Percentiles rank a stretch among this genome's conserved stretches.
Evolutionary conservation across 163 green algal genomes (phyloP).

Genomic region (Scenedesmus sp.): DNA sequence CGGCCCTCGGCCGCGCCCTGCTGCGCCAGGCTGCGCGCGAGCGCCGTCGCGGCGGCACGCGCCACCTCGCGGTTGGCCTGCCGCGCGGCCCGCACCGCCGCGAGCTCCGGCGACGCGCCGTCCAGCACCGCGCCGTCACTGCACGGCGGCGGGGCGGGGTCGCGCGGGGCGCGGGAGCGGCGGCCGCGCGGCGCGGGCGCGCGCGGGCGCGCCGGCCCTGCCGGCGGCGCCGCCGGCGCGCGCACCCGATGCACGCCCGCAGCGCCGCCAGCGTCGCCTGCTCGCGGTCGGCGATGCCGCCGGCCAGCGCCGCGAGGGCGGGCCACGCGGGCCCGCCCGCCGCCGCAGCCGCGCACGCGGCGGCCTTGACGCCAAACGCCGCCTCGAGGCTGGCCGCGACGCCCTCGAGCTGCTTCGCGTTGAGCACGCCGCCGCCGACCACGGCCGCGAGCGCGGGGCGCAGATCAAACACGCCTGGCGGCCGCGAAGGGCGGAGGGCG

Average conservation of each 20-base stretch:
- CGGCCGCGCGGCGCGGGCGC: too few species aligned
- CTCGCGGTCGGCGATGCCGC: slow-evolving; percentile 29
- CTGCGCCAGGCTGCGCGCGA: slow-evolving; percentile 50
- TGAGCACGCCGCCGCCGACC: slow-evolving; percentile 46
- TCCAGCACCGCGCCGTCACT: slow-evolving; percentile 28
- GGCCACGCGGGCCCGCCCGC: slow-evolving; percentile 1
- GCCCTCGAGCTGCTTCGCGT: slow-evolving; percentile 68
- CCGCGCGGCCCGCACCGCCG: slow-evolving; percentile 53
- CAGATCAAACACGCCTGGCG: slow-evolving; percentile 76
- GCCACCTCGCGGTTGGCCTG: slow-evolving; percentile 61
- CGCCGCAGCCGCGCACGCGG: neutral
- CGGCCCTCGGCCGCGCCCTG: slow-evolving; percentile 57
- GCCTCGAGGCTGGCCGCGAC: slow-evolving; percentile 64
- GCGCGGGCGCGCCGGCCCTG: too few species aligned
- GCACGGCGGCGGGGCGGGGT: neutral
- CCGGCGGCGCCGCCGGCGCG: too few species aligned
- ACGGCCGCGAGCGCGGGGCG: slow-evolving; percentile 62
- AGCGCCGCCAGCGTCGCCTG: slow-evolving; percentile 17
- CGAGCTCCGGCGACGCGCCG: slow-evolving; percentile 55
- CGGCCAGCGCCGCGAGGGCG: slow-evolving; percentile 10
- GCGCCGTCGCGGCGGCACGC: slow-evolving; percentile 53
- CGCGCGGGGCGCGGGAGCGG: neutral
- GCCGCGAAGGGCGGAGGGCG: too few species aligned
- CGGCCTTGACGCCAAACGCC: slow-evolving; percentile 44
- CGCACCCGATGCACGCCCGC: slow-evolving; percentile 42